Conservation (phyloP, 1,139 yeast genomes). For the Arxiozyma heterogenica region DNA sequence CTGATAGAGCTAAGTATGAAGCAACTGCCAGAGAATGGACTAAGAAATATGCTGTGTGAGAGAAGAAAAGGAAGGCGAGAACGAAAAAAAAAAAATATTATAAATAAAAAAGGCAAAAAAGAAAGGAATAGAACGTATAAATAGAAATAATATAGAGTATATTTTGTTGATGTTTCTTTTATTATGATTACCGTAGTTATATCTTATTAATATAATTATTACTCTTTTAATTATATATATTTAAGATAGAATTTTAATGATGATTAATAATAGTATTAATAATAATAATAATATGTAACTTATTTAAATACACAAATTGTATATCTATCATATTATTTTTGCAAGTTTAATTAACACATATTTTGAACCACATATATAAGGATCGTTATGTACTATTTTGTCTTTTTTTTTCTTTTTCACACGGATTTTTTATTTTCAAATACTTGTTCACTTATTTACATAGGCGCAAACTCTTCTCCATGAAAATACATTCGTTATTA, state of each 20-base stretch:
- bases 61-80: not conserved
- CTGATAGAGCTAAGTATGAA: conserved; percentile 89
- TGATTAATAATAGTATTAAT: too few species aligned
- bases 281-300: not conserved
- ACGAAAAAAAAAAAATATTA: too few species aligned
- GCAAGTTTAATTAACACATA: too few species aligned
- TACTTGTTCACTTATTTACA: not conserved
- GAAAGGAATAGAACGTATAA: not conserved
- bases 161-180: not conserved
- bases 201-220: too few species aligned
- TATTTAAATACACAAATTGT: too few species aligned
- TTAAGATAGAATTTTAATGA: not conserved
- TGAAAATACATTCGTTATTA: too few species aligned
- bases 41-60: conserved; percentile 86
- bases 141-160: not conserved
- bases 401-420: too few species aligned
- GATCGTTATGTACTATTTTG: too few species aligned
- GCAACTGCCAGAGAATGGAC: conserved; percentile 99
- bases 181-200: not conserved
- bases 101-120: not conserved
- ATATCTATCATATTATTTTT: too few species aligned
- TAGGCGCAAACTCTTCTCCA: too few species aligned
- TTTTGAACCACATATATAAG: too few species aligned
- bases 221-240: not conserved
- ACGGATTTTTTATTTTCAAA: too few species aligned